Evolutionary conservation across 352 stramenopile genomes (phyloP).

Genomic region (Phytophthora podocarpi): DNA sequence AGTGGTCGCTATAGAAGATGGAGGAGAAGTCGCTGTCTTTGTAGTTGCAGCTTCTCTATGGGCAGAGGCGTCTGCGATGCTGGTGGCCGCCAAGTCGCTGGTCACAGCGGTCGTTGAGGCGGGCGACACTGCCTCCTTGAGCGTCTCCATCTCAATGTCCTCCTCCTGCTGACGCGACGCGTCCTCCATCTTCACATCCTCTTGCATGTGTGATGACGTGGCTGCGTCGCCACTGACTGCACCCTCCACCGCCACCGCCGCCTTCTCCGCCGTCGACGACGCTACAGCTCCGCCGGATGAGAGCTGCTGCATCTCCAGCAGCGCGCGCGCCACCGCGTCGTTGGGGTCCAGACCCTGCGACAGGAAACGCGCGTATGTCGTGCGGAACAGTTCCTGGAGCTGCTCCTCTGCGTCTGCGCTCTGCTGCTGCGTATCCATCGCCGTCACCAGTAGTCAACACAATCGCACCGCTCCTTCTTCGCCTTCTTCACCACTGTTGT

Average conservation of each 20-base stretch:
- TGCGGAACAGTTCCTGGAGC: conserved; percentile 57
- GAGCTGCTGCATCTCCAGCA: conserved; percentile 57
- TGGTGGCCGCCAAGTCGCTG: conserved; percentile 21
- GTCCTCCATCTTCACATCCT: conserved; percentile 63
- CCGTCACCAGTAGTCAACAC: neutral
- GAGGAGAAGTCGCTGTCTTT: neutral
- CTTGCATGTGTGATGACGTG: neutral
- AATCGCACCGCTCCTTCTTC: conserved; percentile 11
- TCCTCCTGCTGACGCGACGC: conserved; percentile 24
- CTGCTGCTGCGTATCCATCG: conserved; percentile 35
- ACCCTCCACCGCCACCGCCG: too few species aligned
- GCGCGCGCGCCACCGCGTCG: conserved; percentile 57
- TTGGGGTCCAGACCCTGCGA: conserved; percentile 61
- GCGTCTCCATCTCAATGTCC: conserved; percentile 33
- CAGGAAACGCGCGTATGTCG: conserved; percentile 53
- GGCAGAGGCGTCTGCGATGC: conserved; percentile 2
- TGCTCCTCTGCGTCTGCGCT: conserved; percentile 21
- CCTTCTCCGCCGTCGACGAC: conserved; percentile 20
- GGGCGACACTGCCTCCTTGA: conserved; percentile 19
- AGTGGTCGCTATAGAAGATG: neutral
- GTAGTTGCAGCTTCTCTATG: neutral
- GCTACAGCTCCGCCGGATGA: neutral
- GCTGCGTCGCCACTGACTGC: too few species aligned
- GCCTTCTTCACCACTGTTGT: conserved; percentile 7
- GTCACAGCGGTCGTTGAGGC: conserved; percentile 15